A percentile compares a stretch with the other conserved stretches of the same genome.
These are phyloP conservation scores for Fraxinus xanthoxyloides DNA, from an alignment of 305 asterid genomes.

Conservation along the genomic window DNA sequence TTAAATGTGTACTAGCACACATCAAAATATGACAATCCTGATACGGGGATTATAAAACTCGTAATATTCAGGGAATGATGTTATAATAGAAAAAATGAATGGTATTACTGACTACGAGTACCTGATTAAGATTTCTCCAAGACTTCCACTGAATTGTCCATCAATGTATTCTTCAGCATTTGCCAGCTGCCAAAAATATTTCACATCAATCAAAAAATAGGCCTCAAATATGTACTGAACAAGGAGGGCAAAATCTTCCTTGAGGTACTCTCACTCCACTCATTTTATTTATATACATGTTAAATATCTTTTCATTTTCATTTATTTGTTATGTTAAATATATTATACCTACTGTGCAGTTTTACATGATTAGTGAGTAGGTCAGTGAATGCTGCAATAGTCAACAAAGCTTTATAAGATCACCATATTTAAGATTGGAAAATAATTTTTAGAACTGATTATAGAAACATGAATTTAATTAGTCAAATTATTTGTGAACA, in stretches of 20 bases:
- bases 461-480: background rate
- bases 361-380: background rate
- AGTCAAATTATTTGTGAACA: background rate
- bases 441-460: background rate
- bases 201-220: background rate
- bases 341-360: background rate
- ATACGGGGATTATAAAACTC: background rate
- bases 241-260: too few relatives aligned
- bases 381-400: background rate
- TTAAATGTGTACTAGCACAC: background rate
- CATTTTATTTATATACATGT: background rate
- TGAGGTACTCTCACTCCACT: too few relatives aligned
- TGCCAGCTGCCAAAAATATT: conserved; percentile 54
- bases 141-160: conserved; percentile 72
- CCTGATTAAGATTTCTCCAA: conserved; percentile 92
- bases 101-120: conserved; percentile 14
- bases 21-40: background rate
- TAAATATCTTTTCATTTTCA: background rate
- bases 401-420: background rate
- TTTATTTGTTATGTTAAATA: background rate
- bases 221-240: too few relatives aligned
- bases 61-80: background rate
- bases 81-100: background rate
- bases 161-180: conserved; percentile 80
- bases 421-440: background rate